These are phyloP conservation scores for Trichoderma semiorbis DNA, from an alignment of 2,329 filamentous ascomycete species.

Conservation along the genomic window DNA sequence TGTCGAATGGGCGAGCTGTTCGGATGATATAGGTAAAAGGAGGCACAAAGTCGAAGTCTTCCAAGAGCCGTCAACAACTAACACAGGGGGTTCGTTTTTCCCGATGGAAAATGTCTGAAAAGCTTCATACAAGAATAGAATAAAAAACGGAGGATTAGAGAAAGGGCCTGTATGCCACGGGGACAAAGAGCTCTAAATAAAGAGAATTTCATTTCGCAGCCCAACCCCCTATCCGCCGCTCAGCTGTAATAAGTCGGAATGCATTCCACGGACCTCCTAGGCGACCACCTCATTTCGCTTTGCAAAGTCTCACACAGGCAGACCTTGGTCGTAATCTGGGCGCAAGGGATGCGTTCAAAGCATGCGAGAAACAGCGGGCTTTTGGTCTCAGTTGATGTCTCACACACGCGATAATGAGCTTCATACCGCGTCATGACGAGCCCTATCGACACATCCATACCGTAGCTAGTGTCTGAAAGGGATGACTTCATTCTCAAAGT, in stretches of 20 bases:
- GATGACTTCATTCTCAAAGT: not conserved
- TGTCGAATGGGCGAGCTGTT: not conserved
- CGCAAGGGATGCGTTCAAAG: slow-evolving; percentile 7
- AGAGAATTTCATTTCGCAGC: not conserved
- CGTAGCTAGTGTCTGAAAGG: not conserved
- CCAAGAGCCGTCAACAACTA: not conserved
- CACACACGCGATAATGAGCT: slow-evolving; percentile 6
- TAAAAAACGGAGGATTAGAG: not conserved
- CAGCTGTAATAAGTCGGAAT: not conserved
- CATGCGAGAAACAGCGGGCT: not conserved
- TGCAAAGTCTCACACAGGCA: slow-evolving; percentile 7
- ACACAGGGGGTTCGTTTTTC: not conserved
- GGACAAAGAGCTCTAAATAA: not conserved
- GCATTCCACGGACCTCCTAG: slow-evolving; percentile 6
- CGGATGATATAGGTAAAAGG: not conserved
- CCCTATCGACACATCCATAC: not conserved
- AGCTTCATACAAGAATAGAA: not conserved
- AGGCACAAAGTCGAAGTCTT: not conserved
- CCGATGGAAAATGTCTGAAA: not conserved
- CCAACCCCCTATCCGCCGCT: not conserved
- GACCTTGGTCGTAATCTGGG: not conserved
- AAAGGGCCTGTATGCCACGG: not conserved
- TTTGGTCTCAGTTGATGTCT: slow-evolving; percentile 12
- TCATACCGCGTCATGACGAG: not conserved
- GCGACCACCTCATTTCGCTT: slow-evolving; percentile 9